phyloP scores from a whole-genome alignment of 2,329 filamentous ascomycete species.

The Pseudovirgaria hyperparasitica region DNA sequence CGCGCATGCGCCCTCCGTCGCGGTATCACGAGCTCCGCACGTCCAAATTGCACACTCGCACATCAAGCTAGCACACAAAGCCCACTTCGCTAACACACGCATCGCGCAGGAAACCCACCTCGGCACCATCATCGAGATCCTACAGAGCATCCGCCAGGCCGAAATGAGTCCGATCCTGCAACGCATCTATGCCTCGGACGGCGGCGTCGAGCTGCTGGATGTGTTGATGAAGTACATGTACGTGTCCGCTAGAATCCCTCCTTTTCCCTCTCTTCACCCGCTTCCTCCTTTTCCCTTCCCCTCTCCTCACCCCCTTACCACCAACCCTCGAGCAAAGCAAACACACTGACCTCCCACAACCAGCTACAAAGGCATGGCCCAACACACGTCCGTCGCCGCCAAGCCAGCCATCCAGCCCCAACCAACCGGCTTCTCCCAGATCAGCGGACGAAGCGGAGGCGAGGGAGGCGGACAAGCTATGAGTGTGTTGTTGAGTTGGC shows the following conservation, averaged over 20 bases:
- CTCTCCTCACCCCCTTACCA: neutral
- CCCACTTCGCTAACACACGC: slow-evolving; percentile 15
- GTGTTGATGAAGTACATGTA: slow-evolving; percentile 97
- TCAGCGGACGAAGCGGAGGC: slow-evolving; percentile 45
- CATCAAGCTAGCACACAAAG: slow-evolving; percentile 10
- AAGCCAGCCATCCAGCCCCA: slow-evolving; percentile 51
- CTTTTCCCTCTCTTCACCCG: neutral
- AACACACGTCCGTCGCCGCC: slow-evolving; percentile 18
- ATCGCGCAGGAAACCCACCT: slow-evolving; percentile 65
- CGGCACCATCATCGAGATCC: slow-evolving; percentile 77
- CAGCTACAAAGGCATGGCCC: slow-evolving; percentile 82
- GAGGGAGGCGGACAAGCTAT: slow-evolving; percentile 73
- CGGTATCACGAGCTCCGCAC: too few species aligned
- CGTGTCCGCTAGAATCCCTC: slow-evolving; percentile 21
- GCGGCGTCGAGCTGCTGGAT: slow-evolving; percentile 76
- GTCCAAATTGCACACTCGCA: slow-evolving; percentile 9
- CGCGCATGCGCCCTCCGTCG: too few species aligned
- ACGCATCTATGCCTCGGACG: slow-evolving; percentile 64
- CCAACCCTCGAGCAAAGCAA: neutral
- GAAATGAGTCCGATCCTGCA: slow-evolving; percentile 87
- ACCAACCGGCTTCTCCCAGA: slow-evolving; percentile 78
- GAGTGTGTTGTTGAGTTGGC: slow-evolving; percentile 96
- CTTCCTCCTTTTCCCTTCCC: neutral
- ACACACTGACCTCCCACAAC: neutral
- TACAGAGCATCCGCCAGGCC: slow-evolving; percentile 90